phyloP scores from a whole-genome alignment of 2,329 filamentous ascomycete genomes.

The Emmonsia crescens region DNA sequence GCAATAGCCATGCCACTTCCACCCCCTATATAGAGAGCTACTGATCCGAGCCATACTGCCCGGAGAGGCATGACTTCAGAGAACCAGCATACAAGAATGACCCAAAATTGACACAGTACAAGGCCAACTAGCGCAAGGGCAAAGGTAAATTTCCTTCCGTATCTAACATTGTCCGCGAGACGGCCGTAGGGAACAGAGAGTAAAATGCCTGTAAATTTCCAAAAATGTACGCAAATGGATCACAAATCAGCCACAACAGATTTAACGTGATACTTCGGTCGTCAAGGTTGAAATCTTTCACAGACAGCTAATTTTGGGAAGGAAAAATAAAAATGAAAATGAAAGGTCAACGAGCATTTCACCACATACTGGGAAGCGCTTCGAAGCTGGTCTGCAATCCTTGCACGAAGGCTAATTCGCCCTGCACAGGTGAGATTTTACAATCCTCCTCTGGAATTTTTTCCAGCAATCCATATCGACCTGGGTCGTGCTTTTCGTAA shows the following conservation, averaged over 20 bases:
- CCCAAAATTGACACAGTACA: conserved; percentile 24
- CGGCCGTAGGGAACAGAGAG: conserved; percentile 41
- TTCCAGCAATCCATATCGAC: conserved; percentile 32
- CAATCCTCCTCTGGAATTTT: conserved; percentile 39
- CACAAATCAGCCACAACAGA: background rate
- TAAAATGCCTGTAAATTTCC: conserved; percentile 31
- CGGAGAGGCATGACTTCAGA: conserved; percentile 35
- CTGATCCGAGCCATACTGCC: conserved; percentile 38
- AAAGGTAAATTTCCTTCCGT: conserved; percentile 38
- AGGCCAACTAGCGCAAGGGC: conserved; percentile 34
- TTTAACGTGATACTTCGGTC: background rate
- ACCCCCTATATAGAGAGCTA: conserved; percentile 38
- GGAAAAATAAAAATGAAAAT: background rate
- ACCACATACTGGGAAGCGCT: conserved; percentile 27
- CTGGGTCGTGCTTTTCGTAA: conserved; percentile 33
- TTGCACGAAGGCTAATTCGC: conserved; percentile 40
- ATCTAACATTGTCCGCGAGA: conserved; percentile 33
- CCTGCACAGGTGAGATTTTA: conserved; percentile 40
- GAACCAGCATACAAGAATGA: conserved; percentile 27
- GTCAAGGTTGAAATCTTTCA: background rate
- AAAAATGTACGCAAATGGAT: background rate
- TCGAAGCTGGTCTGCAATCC: conserved; percentile 42
- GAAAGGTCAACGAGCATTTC: background rate
- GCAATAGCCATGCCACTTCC: conserved; percentile 38
- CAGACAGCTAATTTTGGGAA: background rate